Evolutionary conservation across 2,329 filamentous ascomycete species (phyloP).

Genomic region (Talaromyces marneffei): DNA sequence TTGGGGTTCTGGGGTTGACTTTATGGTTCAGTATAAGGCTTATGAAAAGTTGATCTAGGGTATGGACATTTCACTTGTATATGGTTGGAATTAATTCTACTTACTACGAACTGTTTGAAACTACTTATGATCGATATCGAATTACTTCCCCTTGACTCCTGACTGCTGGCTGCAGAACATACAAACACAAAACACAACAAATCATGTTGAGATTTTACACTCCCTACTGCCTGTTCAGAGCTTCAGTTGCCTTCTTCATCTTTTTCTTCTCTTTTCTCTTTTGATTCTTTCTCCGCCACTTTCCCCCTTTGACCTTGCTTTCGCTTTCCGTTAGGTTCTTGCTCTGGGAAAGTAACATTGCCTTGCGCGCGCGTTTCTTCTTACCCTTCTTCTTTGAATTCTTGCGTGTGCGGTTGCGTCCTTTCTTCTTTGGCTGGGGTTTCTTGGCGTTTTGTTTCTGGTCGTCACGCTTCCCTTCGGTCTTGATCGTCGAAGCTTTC

Average conservation of each 20-base stretch:
- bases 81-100: no score
- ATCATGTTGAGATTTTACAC: neutral
- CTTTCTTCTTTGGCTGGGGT: neutral
- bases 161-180: neutral
- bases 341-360: neutral
- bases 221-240: neutral
- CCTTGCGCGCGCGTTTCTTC: neutral
- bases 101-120: no score
- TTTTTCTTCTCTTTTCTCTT: neutral
- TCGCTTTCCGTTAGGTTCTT: neutral
- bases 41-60: no score
- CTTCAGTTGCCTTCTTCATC: neutral
- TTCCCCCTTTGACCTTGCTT: neutral
- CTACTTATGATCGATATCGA: no score
- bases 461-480: neutral
- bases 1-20: neutral
- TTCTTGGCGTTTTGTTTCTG: neutral
- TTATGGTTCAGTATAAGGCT: neutral
- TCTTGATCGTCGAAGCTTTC: neutral
- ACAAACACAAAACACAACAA: neutral
- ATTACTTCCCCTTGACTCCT: neutral
- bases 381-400: neutral
- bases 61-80: no score
- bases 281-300: neutral
- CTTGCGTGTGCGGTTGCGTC: neutral